Conservation (phyloP, 768 basidiomycete genomes). For the Phylloporus arenicola region DNA sequence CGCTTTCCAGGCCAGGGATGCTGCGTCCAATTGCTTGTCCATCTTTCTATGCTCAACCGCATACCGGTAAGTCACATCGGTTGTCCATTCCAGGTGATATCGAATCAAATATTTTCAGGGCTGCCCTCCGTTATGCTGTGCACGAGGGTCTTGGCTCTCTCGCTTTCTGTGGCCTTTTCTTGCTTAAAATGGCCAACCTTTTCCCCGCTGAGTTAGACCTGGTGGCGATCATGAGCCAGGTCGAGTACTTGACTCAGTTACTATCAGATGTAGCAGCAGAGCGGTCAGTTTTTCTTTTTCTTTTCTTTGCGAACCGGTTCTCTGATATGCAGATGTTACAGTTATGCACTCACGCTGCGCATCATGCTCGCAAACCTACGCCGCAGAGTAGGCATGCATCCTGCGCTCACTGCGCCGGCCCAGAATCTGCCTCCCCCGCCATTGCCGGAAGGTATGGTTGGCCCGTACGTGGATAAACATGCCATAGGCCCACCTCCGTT, state of each 20-base stretch:
- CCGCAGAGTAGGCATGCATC: conserved; percentile 72
- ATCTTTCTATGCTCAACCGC: conserved; percentile 79
- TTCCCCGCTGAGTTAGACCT: conserved; percentile 85
- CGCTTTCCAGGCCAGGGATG: conserved; percentile 93
- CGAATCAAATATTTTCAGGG: conserved; percentile 39
- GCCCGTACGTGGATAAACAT: conserved; percentile 50
- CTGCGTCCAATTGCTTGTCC: conserved; percentile 78
- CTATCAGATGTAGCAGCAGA: conserved; percentile 92
- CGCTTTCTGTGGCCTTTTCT: conserved; percentile 85
- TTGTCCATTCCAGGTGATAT: not conserved
- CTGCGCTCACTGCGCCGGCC: conserved; percentile 42
- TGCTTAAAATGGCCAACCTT: conserved; percentile 91
- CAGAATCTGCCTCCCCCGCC: conserved; percentile 50
- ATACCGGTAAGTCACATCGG: conserved; percentile 54
- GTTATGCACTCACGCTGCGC: conserved; percentile 85
- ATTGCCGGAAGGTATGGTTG: conserved; percentile 54
- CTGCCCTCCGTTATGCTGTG: conserved; percentile 87
- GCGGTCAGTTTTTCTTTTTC: conserved; percentile 41
- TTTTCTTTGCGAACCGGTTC: not conserved
- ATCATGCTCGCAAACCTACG: conserved; percentile 92
- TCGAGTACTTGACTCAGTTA: conserved; percentile 85
- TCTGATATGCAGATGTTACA: conserved; percentile 26
- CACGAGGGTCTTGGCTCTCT: conserved; percentile 91
- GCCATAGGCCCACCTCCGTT: conserved; percentile 52
- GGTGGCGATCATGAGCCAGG: conserved; percentile 69